Conservation (phyloP, 2,329 filamentous ascomycete genomes). For the Aquanectria penicillioides region DNA sequence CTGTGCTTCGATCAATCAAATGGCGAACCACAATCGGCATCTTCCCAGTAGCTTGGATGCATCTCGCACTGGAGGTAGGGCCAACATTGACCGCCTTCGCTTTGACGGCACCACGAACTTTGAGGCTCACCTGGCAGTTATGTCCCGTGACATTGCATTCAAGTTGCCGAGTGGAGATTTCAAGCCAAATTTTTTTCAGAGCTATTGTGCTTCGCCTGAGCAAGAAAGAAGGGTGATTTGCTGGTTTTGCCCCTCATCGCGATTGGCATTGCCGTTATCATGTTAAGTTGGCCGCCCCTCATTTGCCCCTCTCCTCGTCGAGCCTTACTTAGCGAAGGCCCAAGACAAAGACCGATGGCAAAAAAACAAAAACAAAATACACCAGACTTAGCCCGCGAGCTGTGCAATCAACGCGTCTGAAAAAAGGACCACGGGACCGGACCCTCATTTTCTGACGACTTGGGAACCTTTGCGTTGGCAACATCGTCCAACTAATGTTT, state of each 20-base stretch:
- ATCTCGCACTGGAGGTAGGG: no score
- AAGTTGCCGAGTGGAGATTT: constrained; percentile 14
- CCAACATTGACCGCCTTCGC: no score
- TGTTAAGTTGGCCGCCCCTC: constrained; percentile 13
- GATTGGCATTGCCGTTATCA: constrained; percentile 1
- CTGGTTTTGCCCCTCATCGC: constrained; percentile 9
- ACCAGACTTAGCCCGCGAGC: background rate
- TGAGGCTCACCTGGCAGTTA: no score
- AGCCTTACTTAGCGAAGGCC: constrained; percentile 12
- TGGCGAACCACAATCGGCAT: no score
- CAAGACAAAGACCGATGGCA: background rate
- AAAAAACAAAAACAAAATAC: constrained; percentile 5
- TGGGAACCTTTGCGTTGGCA: background rate
- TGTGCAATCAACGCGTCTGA: background rate
- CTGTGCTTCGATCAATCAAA: no score
- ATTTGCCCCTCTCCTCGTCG: constrained; percentile 17
- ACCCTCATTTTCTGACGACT: constrained; percentile 6
- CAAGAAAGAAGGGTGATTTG: background rate
- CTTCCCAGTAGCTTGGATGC: no score
- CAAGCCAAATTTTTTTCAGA: background rate
- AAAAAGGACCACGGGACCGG: constrained; percentile 5
- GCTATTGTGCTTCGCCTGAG: background rate
- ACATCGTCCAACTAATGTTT: constrained; percentile 2
- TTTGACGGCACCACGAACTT: background rate
- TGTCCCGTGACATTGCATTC: constrained; percentile 15